These are phyloP conservation scores for Lipomyces yamanashiensis DNA, from an alignment of 805 yeast species.

Conservation along the genomic window DNA sequence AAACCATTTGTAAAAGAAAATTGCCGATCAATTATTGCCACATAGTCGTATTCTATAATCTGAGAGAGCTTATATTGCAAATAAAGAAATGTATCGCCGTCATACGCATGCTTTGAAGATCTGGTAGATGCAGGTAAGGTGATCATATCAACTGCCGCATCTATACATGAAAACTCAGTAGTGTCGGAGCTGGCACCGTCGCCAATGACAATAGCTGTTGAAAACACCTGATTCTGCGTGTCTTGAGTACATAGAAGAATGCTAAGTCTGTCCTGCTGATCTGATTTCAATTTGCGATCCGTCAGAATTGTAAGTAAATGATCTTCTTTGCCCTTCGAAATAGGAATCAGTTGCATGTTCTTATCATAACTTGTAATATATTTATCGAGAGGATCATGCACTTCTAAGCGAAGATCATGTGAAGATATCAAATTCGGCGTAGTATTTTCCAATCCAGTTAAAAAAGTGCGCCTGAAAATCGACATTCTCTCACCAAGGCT, in stretches of 20 bases:
- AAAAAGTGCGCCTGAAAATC: slow-evolving; percentile 52
- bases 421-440: neutral
- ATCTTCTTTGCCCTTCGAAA: slow-evolving; percentile 2
- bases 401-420: no score
- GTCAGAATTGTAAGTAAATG: slow-evolving; percentile 39
- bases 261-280: neutral
- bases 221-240: no score
- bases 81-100: slow-evolving; percentile 54
- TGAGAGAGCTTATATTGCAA: slow-evolving; percentile 50
- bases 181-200: neutral
- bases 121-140: slow-evolving; percentile 57
- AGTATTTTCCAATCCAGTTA: slow-evolving; percentile 43
- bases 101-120: slow-evolving; percentile 54
- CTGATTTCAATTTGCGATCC: slow-evolving; percentile 33
- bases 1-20: slow-evolving; percentile 38
- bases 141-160: slow-evolving; percentile 48
- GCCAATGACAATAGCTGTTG: neutral
- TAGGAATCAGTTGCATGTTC: neutral
- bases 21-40: slow-evolving; percentile 53
- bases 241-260: neutral
- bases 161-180: slow-evolving; percentile 49
- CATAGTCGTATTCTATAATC: slow-evolving; percentile 53
- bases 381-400: no score
- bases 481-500: slow-evolving; percentile 62
- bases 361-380: no score